Base-by-base conservation (phyloP, 441 rosid genomes). In the Pelargonium cotyledonis region DNA sequence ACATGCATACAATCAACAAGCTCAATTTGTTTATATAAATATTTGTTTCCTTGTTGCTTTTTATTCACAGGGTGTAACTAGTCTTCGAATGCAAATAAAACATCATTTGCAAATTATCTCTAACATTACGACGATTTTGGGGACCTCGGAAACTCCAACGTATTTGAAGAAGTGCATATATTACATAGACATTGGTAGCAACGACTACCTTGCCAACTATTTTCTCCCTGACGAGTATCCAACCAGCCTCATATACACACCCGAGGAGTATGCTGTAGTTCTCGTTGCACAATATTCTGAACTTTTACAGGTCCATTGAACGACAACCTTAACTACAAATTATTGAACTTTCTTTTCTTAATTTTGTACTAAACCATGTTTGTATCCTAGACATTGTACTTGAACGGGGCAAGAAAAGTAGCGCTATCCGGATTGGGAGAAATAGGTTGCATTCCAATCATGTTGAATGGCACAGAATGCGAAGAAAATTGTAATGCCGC, bases 361-460 rank as follows among this genome's bases (percentile, higher is more conserved):
- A n/a, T 23, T 23, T 23, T 23, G 26, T 23, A 23, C 26, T 23
- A 23, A 23, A 0, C 2, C 2, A 23, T 23, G 26, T 2, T 2
- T 2, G 26, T 23, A 23, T 23, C 26, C 0, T 26, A 76, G 78
- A 69, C 9, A 0, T n/a, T 76, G 68, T 71, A 76, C 55, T 40
- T 19, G 3, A 8, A 16, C 8, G 83, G 80, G 43, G 83, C 77
- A 26, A 75, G 79, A 69, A 80, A 77, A 72, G 67, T 77, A 65
- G 77, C 70, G 23, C 15, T 77, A 26, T 18, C 61, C 10, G 79
- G 68, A 14, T 19, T 80, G 6, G 74, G 75, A 11, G 67, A 40
- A 12, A 8, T 80, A 4, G 83, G 81, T 0, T 65, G 79, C 64
- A n/a, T 15, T 1, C 83, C 81, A 2, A 1, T 3, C 16, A 31